These are phyloP conservation scores for Epichloe sp. DNA, from an alignment of 2,329 filamentous ascomycete species.

Conservation along the genomic window DNA sequence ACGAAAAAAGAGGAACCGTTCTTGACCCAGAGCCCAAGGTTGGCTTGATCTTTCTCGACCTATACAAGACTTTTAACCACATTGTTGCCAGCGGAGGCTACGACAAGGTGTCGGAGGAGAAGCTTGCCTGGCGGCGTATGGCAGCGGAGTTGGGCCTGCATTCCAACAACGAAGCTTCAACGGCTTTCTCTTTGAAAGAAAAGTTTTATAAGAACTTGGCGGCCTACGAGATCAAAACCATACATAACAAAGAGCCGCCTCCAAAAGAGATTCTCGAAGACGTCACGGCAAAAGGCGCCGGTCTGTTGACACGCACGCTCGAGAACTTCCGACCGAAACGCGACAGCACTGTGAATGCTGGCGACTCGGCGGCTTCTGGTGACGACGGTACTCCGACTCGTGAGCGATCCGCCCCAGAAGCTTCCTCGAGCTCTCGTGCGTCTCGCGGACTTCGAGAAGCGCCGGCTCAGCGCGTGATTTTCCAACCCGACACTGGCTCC, in stretches of 20 bases:
- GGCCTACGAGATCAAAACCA: constrained; percentile 70
- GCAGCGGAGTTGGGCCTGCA: constrained; percentile 64
- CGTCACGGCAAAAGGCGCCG: constrained; percentile 68
- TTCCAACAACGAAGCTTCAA: constrained; percentile 63
- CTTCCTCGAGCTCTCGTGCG: constrained; percentile 41
- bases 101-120: constrained; percentile 70
- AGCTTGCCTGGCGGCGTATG: constrained; percentile 74
- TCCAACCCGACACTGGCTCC: constrained; percentile 64
- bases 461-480: constrained; percentile 73
- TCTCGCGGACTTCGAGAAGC: constrained; percentile 62
- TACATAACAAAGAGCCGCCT: constrained; percentile 69
- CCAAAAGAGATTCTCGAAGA: constrained; percentile 81
- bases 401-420: constrained; percentile 37
- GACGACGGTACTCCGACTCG: constrained; percentile 46
- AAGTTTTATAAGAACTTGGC: constrained; percentile 83
- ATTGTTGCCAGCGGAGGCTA: constrained; percentile 72
- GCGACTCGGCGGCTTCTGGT: constrained; percentile 45
- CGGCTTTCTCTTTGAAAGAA: constrained; percentile 75
- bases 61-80: constrained; percentile 65
- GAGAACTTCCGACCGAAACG: constrained; percentile 55
- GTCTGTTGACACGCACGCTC: constrained; percentile 62
- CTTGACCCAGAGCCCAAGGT: constrained; percentile 75
- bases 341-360: constrained; percentile 34
- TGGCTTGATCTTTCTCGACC: constrained; percentile 61
- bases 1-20: constrained; percentile 63